Conservation (phyloP, 352 stramenopile genomes). For the Elongisporangium undulatum region DNA sequence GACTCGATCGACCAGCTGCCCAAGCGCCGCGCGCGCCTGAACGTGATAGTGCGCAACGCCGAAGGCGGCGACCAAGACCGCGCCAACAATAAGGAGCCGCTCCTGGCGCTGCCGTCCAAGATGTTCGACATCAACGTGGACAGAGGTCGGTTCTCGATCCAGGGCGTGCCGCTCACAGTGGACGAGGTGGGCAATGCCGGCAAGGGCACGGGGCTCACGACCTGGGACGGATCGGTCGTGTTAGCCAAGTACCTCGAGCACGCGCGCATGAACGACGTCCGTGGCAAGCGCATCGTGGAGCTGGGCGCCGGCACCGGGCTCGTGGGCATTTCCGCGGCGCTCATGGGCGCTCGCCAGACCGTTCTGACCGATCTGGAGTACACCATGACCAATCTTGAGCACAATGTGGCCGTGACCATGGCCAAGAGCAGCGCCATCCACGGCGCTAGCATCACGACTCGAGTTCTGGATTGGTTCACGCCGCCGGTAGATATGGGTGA, state of each 20-base stretch:
- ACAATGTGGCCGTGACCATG: slow-evolving; percentile 44
- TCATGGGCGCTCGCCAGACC: slow-evolving; percentile 73
- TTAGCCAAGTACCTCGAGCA: slow-evolving; percentile 91
- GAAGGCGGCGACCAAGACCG: slow-evolving; percentile 7
- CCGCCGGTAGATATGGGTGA: slow-evolving; percentile 42
- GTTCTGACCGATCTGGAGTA: slow-evolving; percentile 86
- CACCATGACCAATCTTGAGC: slow-evolving; percentile 74
- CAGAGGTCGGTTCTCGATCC: slow-evolving; percentile 42
- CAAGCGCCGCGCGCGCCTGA: slow-evolving; percentile 28
- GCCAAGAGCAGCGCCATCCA: background rate
- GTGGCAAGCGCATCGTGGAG: slow-evolving; percentile 61
- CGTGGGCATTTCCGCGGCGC: slow-evolving; percentile 74
- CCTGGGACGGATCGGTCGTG: slow-evolving; percentile 89
- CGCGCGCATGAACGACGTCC: slow-evolving; percentile 17
- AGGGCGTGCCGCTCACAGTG: slow-evolving; percentile 38
- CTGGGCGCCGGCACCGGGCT: slow-evolving; percentile 84
- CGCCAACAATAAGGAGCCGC: slow-evolving; percentile 6
- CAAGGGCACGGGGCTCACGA: slow-evolving; percentile 84
- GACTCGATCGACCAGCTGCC: slow-evolving; percentile 16
- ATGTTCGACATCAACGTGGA: slow-evolving; percentile 50
- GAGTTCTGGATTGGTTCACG: slow-evolving; percentile 70
- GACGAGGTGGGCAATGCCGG: slow-evolving; percentile 77
- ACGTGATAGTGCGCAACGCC: slow-evolving; percentile 22
- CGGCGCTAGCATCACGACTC: slow-evolving; percentile 9
- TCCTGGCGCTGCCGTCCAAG: slow-evolving; percentile 43